A percentile compares a stretch with the other conserved stretches of the same genome.
Conservation (phyloP, 1,284 basidiomycete species). For the Athelia psychrophila region DNA sequence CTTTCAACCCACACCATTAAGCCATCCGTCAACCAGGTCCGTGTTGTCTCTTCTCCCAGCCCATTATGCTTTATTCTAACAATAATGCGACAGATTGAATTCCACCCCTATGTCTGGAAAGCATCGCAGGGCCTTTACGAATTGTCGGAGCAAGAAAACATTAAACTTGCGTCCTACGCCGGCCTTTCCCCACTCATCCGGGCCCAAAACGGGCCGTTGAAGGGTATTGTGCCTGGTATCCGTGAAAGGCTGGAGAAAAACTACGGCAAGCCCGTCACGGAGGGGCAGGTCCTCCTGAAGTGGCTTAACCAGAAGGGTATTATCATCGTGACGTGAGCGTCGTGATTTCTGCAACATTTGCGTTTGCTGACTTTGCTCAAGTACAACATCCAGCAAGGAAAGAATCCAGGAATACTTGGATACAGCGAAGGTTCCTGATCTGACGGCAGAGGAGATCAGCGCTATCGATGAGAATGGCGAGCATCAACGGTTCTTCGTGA, state of each 20-base stretch:
- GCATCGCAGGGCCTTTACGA: constrained; percentile 52
- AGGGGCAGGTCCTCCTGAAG: constrained; percentile 54
- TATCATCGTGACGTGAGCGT: constrained; percentile 67
- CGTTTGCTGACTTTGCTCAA: constrained; percentile 1
- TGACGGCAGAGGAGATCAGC: constrained; percentile 59
- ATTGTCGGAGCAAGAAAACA: constrained; percentile 56
- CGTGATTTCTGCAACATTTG: neutral
- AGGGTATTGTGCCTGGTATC: constrained; percentile 46
- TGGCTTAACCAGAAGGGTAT: constrained; percentile 58
- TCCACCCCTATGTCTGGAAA: constrained; percentile 77
- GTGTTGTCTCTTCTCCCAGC: constrained; percentile 88
- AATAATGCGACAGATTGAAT: constrained; percentile 62
- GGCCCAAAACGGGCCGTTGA: constrained; percentile 51
- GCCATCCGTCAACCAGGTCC: too few species aligned
- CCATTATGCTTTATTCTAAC: too few species aligned
- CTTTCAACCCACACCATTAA: too few species aligned
- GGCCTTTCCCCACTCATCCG: constrained; percentile 62
- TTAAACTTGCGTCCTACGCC: constrained; percentile 67
- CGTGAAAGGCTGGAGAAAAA: constrained; percentile 43
- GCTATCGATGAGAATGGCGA: constrained; percentile 61
- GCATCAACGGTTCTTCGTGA: constrained; percentile 54
- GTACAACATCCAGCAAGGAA: constrained; percentile 64
- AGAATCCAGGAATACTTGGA: constrained; percentile 69
- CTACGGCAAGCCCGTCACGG: constrained; percentile 43
- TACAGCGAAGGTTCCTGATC: constrained; percentile 49